Conservation (phyloP, 495 filamentous ascomycete species). For the Rusavskia elegans region DNA sequence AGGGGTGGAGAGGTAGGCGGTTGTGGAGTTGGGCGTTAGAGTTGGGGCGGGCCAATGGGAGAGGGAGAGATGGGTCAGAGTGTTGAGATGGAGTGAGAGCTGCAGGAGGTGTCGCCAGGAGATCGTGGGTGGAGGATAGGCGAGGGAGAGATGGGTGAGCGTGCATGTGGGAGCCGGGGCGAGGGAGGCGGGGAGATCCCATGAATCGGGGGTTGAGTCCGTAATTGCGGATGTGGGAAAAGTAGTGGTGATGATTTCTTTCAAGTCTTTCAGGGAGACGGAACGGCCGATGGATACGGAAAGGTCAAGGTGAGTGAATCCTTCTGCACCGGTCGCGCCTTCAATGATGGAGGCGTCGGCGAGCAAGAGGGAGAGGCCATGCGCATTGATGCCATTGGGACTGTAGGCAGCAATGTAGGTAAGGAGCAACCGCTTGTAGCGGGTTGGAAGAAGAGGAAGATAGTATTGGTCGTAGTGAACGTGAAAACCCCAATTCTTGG, state of each 20-base stretch:
- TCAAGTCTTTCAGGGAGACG: slow-evolving; percentile 42
- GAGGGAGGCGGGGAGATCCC: neutral
- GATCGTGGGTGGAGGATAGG: slow-evolving; percentile 25
- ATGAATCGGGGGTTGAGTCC: neutral
- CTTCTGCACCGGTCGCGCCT: slow-evolving; percentile 26
- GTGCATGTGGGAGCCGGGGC: slow-evolving; percentile 8
- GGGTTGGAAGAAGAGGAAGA: slow-evolving; percentile 43
- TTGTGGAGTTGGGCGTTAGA: slow-evolving; percentile 42
- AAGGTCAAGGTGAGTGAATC: slow-evolving; percentile 49
- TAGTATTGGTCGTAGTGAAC: slow-evolving; percentile 49
- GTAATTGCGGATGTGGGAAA: slow-evolving; percentile 1
- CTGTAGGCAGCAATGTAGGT: slow-evolving; percentile 42
- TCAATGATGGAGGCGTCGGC: slow-evolving; percentile 17
- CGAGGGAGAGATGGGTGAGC: slow-evolving; percentile 40
- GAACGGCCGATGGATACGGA: slow-evolving; percentile 40
- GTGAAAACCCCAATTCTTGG: slow-evolving; percentile 54
- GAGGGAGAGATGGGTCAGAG: slow-evolving; percentile 61
- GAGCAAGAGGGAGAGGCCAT: slow-evolving; percentile 11
- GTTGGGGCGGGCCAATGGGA: slow-evolving; percentile 68
- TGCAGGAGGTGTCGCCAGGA: slow-evolving; percentile 55
- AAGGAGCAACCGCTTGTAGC: slow-evolving; percentile 44
- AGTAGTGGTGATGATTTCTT: slow-evolving; percentile 22
- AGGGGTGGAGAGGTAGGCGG: slow-evolving; percentile 32
- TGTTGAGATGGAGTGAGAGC: slow-evolving; percentile 42
- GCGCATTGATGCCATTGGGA: slow-evolving; percentile 5